Evolutionary conservation across 768 basidiomycete genomes (phyloP), one percentile per base, ranked within the genome.

Genomic region (Nidularia pulvinata): DNA sequence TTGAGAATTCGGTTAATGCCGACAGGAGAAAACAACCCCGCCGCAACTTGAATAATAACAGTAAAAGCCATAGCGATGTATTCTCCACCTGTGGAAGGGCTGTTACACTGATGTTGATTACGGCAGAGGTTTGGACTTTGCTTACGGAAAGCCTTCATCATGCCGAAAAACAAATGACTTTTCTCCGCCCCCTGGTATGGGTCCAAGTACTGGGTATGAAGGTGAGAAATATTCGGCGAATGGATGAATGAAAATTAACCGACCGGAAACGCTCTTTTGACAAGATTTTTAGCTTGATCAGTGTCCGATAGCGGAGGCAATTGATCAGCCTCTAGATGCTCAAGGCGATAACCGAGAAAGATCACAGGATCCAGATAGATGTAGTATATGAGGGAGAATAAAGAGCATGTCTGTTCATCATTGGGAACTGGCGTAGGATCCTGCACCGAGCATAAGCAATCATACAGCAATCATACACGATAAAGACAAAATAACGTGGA

Each of bases 241-340:
- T 32, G 7, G 14, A 13, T 33, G 33, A n/a, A 46, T n/a, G 22
- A 14, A 46, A 30, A 36, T 11, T 9, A 14, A 25, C 48, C 10
- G 54, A 69, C 73, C 50, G 63, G 65, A 54, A 74, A 69, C 4
- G 62, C 56, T 22, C 42, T 57, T 9, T 48, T 34, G 13, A 61
- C 63, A 16, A 68, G 43, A 56, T 64, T n/a, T 10, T 58, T 51
- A 1, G 63, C 58, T 46, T 55, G 49, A 54, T 89, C 86, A 51
- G 81, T 79, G 55, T 86, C 84, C 4, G 81, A 79, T 66, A 89
- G 78, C 2, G 82, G 83, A 11, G 85, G 85, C 37, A 86, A 67
- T 48, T 84, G 62, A 44, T 86, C 83, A 42, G 68, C 66, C 1
- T 76, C 61, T 1, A 85, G 59, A 59, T 80, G 80, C 4, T 71